These are phyloP conservation scores for Syzygium syzygioides DNA, from an alignment of 441 rosid species.

Conservation along the genomic window DNA sequence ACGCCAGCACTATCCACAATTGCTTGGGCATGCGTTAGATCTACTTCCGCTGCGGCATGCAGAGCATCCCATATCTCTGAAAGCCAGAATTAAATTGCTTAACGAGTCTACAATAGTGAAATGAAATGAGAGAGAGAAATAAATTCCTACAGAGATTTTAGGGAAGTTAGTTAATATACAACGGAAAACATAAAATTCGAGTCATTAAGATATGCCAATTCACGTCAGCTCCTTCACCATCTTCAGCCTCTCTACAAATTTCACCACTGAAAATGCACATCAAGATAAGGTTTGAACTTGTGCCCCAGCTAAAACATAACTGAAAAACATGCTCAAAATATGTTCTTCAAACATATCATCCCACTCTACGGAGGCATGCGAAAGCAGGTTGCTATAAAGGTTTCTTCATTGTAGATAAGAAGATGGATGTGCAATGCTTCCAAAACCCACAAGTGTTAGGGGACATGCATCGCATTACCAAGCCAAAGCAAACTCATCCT, in stretches of 20 bases:
- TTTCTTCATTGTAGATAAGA: not conserved
- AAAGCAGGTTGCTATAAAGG: not conserved
- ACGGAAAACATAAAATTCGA: too few relatives aligned
- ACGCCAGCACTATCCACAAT: slow-evolving; percentile 83
- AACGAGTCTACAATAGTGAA: not conserved
- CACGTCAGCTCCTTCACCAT: not conserved
- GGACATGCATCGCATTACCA: not conserved
- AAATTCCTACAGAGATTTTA: not conserved
- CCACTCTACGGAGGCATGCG: too few relatives aligned
- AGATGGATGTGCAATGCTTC: not conserved
- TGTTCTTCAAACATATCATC: too few relatives aligned
- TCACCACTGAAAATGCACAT: not conserved
- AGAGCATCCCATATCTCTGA: slow-evolving; percentile 95
- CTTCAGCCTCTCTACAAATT: not conserved
- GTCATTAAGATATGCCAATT: not conserved
- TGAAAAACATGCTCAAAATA: not conserved
- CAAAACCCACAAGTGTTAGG: not conserved
- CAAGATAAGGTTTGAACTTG: not conserved
- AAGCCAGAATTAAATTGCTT: not conserved
- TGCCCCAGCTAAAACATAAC: not conserved
- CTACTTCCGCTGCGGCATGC: slow-evolving; percentile 78
- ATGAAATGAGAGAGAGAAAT: not conserved
- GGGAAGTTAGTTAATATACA: too few relatives aligned
- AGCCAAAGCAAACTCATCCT: not conserved
- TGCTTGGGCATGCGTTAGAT: slow-evolving; percentile 60